These are phyloP conservation scores for Nicotiana undulata DNA, from an alignment of 257 asterid genomes.

Conservation along the genomic window DNA sequence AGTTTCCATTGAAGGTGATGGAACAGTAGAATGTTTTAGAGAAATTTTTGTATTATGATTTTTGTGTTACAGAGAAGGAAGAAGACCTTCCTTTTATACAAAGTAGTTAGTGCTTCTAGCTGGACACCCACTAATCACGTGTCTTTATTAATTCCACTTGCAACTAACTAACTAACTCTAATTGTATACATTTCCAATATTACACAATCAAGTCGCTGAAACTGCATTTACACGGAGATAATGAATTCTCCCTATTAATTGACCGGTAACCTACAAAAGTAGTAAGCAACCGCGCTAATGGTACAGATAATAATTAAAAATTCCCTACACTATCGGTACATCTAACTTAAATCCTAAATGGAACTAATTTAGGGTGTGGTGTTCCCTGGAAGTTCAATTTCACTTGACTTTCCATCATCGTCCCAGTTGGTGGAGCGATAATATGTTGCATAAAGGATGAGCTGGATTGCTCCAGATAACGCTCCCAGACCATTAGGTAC, in stretches of 20 bases:
- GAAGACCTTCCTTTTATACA: no score
- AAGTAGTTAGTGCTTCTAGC: no score
- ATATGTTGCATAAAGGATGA: conserved; percentile 31
- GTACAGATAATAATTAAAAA: neutral
- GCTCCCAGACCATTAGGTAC: conserved; percentile 49
- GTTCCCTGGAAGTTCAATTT: conserved; percentile 3
- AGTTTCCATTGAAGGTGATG: no score
- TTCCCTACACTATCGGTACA: neutral
- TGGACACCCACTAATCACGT: no score
- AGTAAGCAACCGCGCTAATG: neutral
- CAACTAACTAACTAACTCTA: no score
- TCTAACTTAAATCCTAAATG: neutral
- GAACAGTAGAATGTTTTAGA: no score
- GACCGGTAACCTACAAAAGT: neutral
- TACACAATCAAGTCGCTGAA: neutral
- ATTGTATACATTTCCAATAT: no score
- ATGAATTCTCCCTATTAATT: neutral
- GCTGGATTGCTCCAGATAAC: conserved; percentile 36
- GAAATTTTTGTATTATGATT: no score
- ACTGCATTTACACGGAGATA: neutral
- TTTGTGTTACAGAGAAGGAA: no score
- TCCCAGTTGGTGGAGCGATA: conserved; percentile 45
- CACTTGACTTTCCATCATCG: conserved; percentile 17
- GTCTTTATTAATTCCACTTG: no score
- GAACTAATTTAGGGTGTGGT: neutral